Base-by-base conservation (phyloP, 306 rosid species). In the Lathyrus tuberosus region DNA sequence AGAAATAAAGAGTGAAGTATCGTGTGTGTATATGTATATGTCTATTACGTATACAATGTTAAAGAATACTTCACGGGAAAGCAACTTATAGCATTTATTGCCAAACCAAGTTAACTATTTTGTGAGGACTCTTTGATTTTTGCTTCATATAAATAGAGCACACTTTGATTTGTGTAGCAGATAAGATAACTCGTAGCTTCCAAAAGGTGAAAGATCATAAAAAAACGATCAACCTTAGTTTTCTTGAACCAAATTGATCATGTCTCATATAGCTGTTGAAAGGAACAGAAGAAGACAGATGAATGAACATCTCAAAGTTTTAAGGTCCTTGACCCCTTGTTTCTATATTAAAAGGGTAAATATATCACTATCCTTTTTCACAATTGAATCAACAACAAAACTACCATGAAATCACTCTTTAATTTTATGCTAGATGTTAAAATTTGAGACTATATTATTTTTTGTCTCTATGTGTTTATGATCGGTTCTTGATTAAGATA, bases 231-330 rank as follows among this genome's bases (percentile, higher is more conserved):
- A 37, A 40, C 30, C 12, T 5, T 16, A 15, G 28, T 16, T 20
- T 40, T 62, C 11, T 40, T 48, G 4, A 69, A 58, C 71, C 35
- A 37, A 72, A 94, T 22, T 5, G 60, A 53, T 88, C 76, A 94
- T 94, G 99, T 89, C 99, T 81, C 97, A 94, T 85, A 94, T 94
- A 76, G 86, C 95, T 64, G 97, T 94, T 24, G 99, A 94, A 80
- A 94, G 97, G 79, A 94, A 88, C 76, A 82, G 99, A 57, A 86
- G 99, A 76, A 88, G 83, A 75, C 97, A 91, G 77, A 94, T 94
- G 99, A 94, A 91, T 71, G 99, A 91, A 58, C 95, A 94, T 75
- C 99, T 91, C 90, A 94, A 86, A 82, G 96, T 89, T 54, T 60
- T 94, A 18, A 87, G 97, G 64, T 70, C 96, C 18, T 75, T 94